phyloP scores from a whole-genome alignment of 768 basidiomycete species.

The Leccinum disarticulatum region DNA sequence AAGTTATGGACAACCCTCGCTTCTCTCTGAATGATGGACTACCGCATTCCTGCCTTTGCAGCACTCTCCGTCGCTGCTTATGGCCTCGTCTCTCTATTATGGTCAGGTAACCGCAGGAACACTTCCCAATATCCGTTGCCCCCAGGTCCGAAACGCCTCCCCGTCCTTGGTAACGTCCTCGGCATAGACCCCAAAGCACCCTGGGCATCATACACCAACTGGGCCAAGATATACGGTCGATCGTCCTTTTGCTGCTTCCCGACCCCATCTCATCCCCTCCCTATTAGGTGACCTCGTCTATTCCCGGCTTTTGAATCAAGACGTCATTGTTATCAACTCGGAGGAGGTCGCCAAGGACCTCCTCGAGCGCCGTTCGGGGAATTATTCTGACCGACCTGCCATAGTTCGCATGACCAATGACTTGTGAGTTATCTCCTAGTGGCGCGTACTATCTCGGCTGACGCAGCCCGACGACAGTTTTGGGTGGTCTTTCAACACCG shows the following conservation, averaged over 20 bases:
- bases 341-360: conserved; percentile 40
- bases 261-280: background rate
- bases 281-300: conserved; percentile 38
- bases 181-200: conserved; percentile 28
- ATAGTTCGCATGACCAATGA: conserved; percentile 29
- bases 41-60: conserved; percentile 12
- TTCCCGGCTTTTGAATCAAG: conserved; percentile 36
- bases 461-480: conserved; percentile 15
- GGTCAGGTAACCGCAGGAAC: conserved; percentile 8
- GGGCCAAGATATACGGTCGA: conserved; percentile 33
- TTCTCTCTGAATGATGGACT: conserved; percentile 11
- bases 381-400: conserved; percentile 45
- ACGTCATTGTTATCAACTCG: conserved; percentile 42
- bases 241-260: conserved; percentile 7
- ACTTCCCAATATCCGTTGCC: conserved; percentile 32
- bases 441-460: background rate
- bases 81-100: conserved; percentile 2
- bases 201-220: conserved; percentile 34
- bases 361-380: conserved; percentile 43
- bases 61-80: conserved; percentile 4
- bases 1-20: background rate
- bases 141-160: conserved; percentile 53
- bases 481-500: conserved; percentile 32
- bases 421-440: conserved; percentile 19
- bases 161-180: conserved; percentile 31